Conservation (phyloP, 2,329 filamentous ascomycete species). For the Penicillium hesseltinei region DNA sequence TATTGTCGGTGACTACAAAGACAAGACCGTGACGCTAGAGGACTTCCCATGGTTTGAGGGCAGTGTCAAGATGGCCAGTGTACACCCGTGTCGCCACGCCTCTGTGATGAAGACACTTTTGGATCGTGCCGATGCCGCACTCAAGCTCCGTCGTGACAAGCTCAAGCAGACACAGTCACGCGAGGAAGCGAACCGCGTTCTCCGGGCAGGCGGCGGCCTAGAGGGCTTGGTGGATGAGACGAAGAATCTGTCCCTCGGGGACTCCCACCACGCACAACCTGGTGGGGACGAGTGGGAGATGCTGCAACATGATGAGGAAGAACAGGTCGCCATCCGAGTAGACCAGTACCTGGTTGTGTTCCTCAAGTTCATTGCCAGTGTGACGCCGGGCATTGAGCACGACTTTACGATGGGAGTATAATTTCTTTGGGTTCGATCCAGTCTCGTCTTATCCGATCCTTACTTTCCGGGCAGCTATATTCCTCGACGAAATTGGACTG, state of each 20-base stretch:
- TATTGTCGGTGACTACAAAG: constrained; percentile 93
- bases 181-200: constrained; percentile 28
- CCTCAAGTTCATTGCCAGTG: constrained; percentile 72
- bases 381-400: constrained; percentile 95
- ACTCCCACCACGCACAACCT: constrained; percentile 33
- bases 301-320: constrained; percentile 51
- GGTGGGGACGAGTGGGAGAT: constrained; percentile 65
- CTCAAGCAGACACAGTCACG: constrained; percentile 60
- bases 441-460: neutral
- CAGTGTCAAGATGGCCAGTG: constrained; percentile 90
- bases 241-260: constrained; percentile 59
- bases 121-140: constrained; percentile 87
- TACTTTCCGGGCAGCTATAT: neutral
- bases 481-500: neutral
- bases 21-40: constrained; percentile 97
- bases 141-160: constrained; percentile 85
- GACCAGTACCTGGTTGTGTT: constrained; percentile 54
- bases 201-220: constrained; percentile 56
- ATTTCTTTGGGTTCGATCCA: constrained; percentile 17
- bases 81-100: constrained; percentile 96
- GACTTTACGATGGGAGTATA: constrained; percentile 96
- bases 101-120: constrained; percentile 97
- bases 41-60: constrained; percentile 94
- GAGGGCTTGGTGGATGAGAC: constrained; percentile 85
- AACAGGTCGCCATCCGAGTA: constrained; percentile 50